These are phyloP conservation scores for Spergularia marina DNA, from an alignment of 148 eudicot species.

Conservation along the genomic window DNA sequence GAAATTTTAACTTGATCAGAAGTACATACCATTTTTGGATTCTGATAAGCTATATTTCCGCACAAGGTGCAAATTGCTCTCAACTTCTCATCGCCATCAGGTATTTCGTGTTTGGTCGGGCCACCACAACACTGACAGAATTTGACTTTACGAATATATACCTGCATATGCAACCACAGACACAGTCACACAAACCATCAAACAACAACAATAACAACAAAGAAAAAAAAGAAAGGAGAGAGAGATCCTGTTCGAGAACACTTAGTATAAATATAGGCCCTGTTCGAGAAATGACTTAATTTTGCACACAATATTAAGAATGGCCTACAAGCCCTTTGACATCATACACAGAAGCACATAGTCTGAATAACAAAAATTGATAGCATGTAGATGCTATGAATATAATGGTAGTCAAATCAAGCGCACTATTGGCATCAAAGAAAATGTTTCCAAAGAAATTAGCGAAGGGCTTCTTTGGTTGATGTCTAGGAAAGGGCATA, in stretches of 20 bases:
- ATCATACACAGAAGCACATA: neutral
- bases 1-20: constrained; percentile 9
- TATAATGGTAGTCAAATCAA: no score
- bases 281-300: neutral
- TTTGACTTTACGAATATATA: constrained; percentile 57
- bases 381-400: no score
- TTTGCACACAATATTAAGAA: neutral
- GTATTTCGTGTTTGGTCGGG: constrained; percentile 81
- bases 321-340: neutral
- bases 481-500: no score
- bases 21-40: constrained; percentile 82
- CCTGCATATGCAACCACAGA: constrained; percentile 42
- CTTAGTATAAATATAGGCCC: neutral
- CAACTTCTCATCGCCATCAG: constrained; percentile 88
- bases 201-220: neutral
- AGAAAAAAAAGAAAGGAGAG: no score
- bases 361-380: neutral
- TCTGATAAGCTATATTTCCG: constrained; percentile 85
- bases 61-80: constrained; percentile 87
- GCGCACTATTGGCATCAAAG: no score
- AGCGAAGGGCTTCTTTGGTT: no score
- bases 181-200: neutral
- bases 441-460: no score
- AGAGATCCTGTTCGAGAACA: no score
- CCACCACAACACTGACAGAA: constrained; percentile 95